phyloP scores from a whole-genome alignment of 495 filamentous ascomycete species.

The Pyronema domesticum region DNA sequence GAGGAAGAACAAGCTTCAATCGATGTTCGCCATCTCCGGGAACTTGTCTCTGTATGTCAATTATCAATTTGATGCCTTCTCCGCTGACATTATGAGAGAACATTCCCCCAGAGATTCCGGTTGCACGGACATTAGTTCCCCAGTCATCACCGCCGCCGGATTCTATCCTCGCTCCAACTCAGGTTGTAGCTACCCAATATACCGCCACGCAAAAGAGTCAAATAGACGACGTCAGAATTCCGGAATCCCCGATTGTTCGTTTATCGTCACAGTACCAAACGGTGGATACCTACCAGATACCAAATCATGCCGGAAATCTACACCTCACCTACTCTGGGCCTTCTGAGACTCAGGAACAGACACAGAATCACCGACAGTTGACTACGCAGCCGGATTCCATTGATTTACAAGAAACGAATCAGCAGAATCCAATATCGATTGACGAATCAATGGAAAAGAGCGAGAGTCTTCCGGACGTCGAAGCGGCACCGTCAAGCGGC shows the following conservation, averaged over 20 bases:
- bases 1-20: not conserved
- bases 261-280: not conserved
- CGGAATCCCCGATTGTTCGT: not conserved
- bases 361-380: too few species aligned
- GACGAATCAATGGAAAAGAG: too few species aligned
- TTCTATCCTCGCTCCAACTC: not conserved
- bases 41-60: not conserved
- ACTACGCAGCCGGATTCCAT: too few species aligned
- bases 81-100: not conserved
- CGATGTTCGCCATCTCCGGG: conserved; percentile 1
- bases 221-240: not conserved
- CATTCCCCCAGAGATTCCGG: not conserved
- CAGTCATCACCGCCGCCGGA: not conserved
- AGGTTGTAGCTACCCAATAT: not conserved
- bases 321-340: conserved; percentile 8
- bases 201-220: too few species aligned
- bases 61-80: not conserved
- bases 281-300: not conserved
- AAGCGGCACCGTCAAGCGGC: too few species aligned
- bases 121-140: not conserved
- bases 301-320: conserved; percentile 10
- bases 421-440: too few species aligned
- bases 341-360: not conserved
- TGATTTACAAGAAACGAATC: too few species aligned
- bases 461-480: too few species aligned